Conservation (phyloP, 176 grass and related monocot genomes). For the Oryza rufipogon region DNA sequence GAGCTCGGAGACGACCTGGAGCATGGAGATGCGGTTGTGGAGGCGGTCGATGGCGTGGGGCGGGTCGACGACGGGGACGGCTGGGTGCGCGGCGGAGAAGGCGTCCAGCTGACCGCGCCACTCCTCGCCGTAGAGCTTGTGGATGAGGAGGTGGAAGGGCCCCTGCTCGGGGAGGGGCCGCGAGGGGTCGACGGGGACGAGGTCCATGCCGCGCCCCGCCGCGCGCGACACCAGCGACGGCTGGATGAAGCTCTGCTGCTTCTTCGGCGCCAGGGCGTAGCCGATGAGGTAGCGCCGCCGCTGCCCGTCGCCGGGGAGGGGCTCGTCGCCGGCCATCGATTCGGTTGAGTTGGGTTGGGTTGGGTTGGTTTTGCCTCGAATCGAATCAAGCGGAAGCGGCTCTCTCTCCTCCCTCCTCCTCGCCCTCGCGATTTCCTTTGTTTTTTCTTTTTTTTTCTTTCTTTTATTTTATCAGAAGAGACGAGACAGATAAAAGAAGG, state of each 20-base stretch:
- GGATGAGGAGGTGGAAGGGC: constrained; percentile 84
- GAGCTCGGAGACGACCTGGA: constrained; percentile 89
- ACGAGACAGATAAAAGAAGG: background rate
- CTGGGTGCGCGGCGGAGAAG: constrained; percentile 59
- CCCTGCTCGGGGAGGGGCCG: constrained; percentile 73
- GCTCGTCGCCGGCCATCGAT: constrained; percentile 48
- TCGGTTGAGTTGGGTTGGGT: background rate
- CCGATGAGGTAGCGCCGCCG: constrained; percentile 54
- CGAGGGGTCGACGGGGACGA: constrained; percentile 65
- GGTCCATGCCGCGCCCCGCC: constrained; percentile 58
- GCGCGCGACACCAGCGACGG: constrained; percentile 61
- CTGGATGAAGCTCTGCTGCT: constrained; percentile 88
- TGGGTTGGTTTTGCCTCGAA: background rate
- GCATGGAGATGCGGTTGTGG: constrained; percentile 96
- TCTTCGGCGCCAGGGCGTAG: constrained; percentile 84
- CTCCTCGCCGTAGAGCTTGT: constrained; percentile 76
- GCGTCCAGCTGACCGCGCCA: constrained; percentile 78
- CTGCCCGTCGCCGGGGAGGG: constrained; percentile 26
- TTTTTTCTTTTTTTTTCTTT: too few species aligned
- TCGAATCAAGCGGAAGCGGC: background rate
- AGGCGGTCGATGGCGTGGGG: constrained; percentile 84
- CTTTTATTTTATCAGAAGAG: too few species aligned
- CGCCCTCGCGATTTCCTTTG: background rate
- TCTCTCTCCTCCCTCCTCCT: background rate
- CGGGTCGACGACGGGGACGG: constrained; percentile 66